Evolutionary conservation across 139 green algal species (phyloP).

Genomic region (Nannochloris sp.): DNA sequence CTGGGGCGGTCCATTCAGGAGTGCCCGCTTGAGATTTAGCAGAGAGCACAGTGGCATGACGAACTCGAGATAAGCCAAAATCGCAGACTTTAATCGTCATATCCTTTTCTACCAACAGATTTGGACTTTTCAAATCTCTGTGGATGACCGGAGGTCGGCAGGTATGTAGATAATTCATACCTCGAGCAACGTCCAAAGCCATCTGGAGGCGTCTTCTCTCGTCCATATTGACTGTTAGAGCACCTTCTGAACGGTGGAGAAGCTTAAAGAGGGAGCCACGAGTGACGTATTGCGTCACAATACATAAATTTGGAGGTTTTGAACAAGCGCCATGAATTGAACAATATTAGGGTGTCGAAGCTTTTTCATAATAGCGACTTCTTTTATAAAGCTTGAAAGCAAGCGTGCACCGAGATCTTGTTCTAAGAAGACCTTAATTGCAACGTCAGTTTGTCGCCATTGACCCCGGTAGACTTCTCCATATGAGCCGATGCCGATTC

Average conservation of each 20-base stretch:
- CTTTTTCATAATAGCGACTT: slow-evolving; percentile 59
- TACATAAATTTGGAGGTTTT: slow-evolving; percentile 54
- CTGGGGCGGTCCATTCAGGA: slow-evolving; percentile 92
- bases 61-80: slow-evolving; percentile 77
- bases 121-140: slow-evolving; percentile 66
- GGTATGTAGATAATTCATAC: slow-evolving; percentile 72
- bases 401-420: slow-evolving; percentile 45
- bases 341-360: slow-evolving; percentile 65
- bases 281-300: slow-evolving; percentile 68
- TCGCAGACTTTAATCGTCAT: slow-evolving; percentile 85
- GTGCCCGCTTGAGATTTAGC: slow-evolving; percentile 62
- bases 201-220: slow-evolving; percentile 61
- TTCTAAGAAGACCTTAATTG: slow-evolving; percentile 84
- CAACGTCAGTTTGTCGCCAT: slow-evolving; percentile 86
- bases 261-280: slow-evolving; percentile 57
- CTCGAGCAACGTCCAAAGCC: slow-evolving; percentile 67
- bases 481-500: slow-evolving; percentile 79
- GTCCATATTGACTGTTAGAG: slow-evolving; percentile 32
- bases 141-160: slow-evolving; percentile 68
- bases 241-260: slow-evolving; percentile 42
- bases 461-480: slow-evolving; percentile 59
- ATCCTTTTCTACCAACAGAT: slow-evolving; percentile 78
- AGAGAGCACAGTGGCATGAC: slow-evolving; percentile 55
- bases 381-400: slow-evolving; percentile 34
- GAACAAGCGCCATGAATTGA: slow-evolving; percentile 58